phyloP scores from a whole-genome alignment of 331 rosid species.

The Stylosanthes scabra region DNA sequence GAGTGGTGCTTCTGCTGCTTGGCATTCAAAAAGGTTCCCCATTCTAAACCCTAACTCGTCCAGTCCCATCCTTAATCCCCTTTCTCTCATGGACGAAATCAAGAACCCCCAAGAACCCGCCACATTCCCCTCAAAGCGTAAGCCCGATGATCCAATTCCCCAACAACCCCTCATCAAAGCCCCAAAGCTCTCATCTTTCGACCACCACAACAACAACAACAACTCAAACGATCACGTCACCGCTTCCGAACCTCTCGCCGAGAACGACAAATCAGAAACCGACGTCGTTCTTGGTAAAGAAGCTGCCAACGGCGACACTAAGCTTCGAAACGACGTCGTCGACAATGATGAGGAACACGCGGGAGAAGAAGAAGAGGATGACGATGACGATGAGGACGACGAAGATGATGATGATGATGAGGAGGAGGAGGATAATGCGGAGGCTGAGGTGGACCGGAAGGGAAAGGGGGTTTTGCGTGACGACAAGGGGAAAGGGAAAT shows the following conservation, averaged over 20 bases:
- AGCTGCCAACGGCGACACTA: not conserved
- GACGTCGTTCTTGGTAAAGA: not conserved
- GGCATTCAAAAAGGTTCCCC: not conserved
- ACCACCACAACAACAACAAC: conserved; percentile 1
- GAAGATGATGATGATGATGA: conserved; percentile 51
- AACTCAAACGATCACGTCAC: conserved; percentile 1
- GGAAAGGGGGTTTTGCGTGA: conserved; percentile 73
- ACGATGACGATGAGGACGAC: conserved; percentile 34
- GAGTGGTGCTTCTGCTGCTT: not conserved
- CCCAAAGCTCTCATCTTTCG: conserved; percentile 50
- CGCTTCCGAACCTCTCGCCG: conserved; percentile 14
- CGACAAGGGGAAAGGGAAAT: conserved; percentile 88
- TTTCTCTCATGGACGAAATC: conserved; percentile 64
- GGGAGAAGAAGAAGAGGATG: conserved; percentile 42
- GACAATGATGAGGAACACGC: conserved; percentile 30
- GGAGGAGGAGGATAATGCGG: conserved; percentile 48
- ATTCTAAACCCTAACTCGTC: too few relatives aligned
- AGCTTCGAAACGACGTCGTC: conserved; percentile 27
- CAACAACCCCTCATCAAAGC: conserved; percentile 53
- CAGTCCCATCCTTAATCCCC: too few relatives aligned
- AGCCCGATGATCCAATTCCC: conserved; percentile 54
- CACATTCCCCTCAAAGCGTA: conserved; percentile 71
- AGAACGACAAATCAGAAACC: not conserved
- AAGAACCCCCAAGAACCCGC: conserved; percentile 28
- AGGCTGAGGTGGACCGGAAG: conserved; percentile 64